A percentile compares a stretch with the other conserved stretches of the same genome.
phyloP scores from a whole-genome alignment of 345 rosid species.

The Populus alba region DNA sequence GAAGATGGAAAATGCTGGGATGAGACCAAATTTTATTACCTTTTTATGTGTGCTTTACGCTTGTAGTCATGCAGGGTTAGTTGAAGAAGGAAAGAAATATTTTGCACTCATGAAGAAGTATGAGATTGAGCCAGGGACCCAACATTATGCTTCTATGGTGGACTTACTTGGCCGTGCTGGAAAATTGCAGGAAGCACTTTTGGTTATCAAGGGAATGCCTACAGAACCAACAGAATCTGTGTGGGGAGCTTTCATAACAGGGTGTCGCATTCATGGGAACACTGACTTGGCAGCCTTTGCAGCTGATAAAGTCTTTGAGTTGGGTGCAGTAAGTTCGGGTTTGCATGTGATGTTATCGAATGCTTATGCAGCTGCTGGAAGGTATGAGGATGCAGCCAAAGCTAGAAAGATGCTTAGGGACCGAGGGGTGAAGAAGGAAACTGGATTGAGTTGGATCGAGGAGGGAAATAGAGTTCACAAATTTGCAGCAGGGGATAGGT shows the following conservation, averaged over 20 bases:
- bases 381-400: conserved; percentile 80
- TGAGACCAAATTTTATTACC: conserved; percentile 78
- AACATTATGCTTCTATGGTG: conserved; percentile 83
- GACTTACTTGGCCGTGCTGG: conserved; percentile 84
- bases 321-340: conserved; percentile 69
- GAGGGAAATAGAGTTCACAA: conserved; percentile 80
- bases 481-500: conserved; percentile 76
- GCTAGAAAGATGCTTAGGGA: conserved; percentile 79
- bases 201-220: conserved; percentile 56
- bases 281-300: conserved; percentile 77
- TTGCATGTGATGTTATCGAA: conserved; percentile 66
- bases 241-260: conserved; percentile 86
- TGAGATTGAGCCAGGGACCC: conserved; percentile 64
- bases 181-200: conserved; percentile 66
- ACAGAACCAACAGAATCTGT: conserved; percentile 69
- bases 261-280: conserved; percentile 67
- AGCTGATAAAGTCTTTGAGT: conserved; percentile 66
- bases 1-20: conserved; percentile 47
- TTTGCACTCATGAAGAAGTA: conserved; percentile 68
- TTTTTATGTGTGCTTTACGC: conserved; percentile 74
- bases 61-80: conserved; percentile 84
- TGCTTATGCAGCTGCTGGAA: conserved; percentile 86
- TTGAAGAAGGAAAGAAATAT: conserved; percentile 55
- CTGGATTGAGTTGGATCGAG: conserved; percentile 93
- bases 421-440: conserved; percentile 78